These are phyloP conservation scores for Taphrina sp. DNA, from an alignment of 1,139 yeast species.

Conservation along the genomic window DNA sequence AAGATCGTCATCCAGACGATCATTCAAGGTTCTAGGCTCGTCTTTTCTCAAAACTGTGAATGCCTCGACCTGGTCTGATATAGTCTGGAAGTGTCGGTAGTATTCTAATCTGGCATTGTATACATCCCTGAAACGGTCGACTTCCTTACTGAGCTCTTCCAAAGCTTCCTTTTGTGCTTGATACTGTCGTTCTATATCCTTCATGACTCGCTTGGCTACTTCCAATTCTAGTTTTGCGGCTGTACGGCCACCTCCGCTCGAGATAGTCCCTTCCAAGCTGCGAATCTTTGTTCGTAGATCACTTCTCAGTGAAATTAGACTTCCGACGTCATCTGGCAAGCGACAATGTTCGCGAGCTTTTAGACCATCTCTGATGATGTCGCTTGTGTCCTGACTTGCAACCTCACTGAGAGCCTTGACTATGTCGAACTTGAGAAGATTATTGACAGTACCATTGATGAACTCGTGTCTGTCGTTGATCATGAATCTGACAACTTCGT, in stretches of 20 bases:
- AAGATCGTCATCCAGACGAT: constrained; percentile 1
- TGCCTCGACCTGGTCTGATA: constrained; percentile 69
- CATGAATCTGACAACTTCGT: constrained; percentile 59
- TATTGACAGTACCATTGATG: constrained; percentile 45
- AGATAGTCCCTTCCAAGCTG: background rate
- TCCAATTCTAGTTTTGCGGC: background rate
- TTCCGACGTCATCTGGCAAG: background rate
- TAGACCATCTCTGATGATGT: constrained; percentile 6
- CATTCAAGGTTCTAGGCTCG: background rate
- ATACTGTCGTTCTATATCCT: background rate
- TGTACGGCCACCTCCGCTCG: background rate
- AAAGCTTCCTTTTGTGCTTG: constrained; percentile 38
- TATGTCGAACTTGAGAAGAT: constrained; percentile 36
- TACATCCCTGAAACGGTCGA: constrained; percentile 58
- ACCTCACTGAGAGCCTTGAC: constrained; percentile 1
- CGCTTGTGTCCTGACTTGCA: background rate
- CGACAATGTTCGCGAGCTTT: background rate
- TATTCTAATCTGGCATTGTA: constrained; percentile 78
- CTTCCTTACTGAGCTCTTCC: constrained; percentile 46
- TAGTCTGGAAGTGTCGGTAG: constrained; percentile 76
- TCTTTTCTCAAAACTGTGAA: constrained; percentile 11
- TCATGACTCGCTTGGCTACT: constrained; percentile 7
- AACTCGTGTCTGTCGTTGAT: constrained; percentile 58
- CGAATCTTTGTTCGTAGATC: constrained; percentile 3
- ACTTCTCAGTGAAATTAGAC: constrained; percentile 2